phyloP scores from a whole-genome alignment of 202 grass and related monocot genomes.

The Elaeis oleifera region DNA sequence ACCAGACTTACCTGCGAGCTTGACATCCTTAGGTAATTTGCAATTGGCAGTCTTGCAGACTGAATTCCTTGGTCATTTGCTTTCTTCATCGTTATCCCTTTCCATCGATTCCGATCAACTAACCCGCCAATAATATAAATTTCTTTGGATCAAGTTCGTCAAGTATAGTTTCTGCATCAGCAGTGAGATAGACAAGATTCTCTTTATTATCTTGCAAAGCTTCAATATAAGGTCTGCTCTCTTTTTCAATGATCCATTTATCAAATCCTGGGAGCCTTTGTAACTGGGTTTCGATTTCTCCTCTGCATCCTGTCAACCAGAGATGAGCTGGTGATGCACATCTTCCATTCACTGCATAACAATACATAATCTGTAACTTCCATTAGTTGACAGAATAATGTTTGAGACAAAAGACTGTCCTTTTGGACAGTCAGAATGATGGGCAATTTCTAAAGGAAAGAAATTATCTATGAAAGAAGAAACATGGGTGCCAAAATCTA shows the following conservation, averaged over 20 bases:
- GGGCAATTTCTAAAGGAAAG: neutral
- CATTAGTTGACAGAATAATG: slow-evolving; percentile 30
- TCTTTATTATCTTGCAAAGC: slow-evolving; percentile 65
- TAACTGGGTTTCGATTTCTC: slow-evolving; percentile 69
- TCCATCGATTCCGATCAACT: slow-evolving; percentile 81
- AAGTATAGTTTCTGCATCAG: slow-evolving; percentile 69
- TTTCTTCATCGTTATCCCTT: slow-evolving; percentile 82
- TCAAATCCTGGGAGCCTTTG: slow-evolving; percentile 62
- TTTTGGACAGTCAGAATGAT: neutral
- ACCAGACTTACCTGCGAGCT: slow-evolving; percentile 60
- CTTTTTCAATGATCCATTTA: slow-evolving; percentile 77
- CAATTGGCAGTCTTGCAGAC: slow-evolving; percentile 74
- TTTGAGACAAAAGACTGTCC: neutral
- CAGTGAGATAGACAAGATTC: slow-evolving; percentile 74
- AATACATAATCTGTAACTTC: slow-evolving; percentile 88
- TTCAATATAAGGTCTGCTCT: slow-evolving; percentile 69
- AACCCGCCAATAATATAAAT: slow-evolving; percentile 93
- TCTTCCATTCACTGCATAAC: slow-evolving; percentile 88
- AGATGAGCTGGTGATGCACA: slow-evolving; percentile 69
- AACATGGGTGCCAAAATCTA: slow-evolving; percentile 1
- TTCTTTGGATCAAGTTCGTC: slow-evolving; percentile 62
- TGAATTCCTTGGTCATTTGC: slow-evolving; percentile 79
- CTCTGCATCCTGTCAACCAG: slow-evolving; percentile 83
- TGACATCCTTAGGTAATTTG: slow-evolving; percentile 81
- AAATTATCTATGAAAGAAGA: slow-evolving; percentile 6